Percentiles rank a stretch among this genome's conserved stretches.
phyloP scores from a whole-genome alignment of 768 basidiomycete genomes.

The Trametes maxima region DNA sequence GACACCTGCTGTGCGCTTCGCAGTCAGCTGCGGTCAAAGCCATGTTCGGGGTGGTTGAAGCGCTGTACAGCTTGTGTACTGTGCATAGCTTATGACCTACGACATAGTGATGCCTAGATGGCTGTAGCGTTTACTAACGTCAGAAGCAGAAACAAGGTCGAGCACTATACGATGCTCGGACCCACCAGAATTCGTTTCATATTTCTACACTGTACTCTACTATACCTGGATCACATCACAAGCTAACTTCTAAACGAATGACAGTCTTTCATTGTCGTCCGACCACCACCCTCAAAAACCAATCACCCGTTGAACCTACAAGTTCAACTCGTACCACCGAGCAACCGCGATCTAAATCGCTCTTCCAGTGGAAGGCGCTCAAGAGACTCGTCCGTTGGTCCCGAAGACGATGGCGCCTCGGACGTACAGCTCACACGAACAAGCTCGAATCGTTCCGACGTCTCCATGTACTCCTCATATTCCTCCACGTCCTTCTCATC shows the following conservation, averaged over 20 bases:
- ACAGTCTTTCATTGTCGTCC: slow-evolving; percentile 90
- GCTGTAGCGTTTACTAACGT: no score
- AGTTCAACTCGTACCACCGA: slow-evolving; percentile 85
- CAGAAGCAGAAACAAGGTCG: no score
- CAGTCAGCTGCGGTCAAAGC: background rate
- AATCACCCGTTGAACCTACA: slow-evolving; percentile 90
- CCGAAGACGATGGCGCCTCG: slow-evolving; percentile 27
- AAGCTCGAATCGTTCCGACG: slow-evolving; percentile 55
- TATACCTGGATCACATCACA: no score
- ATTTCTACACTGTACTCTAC: no score
- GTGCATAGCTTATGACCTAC: background rate
- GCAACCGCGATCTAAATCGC: slow-evolving; percentile 42
- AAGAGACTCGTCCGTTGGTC: slow-evolving; percentile 42
- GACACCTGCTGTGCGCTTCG: background rate
- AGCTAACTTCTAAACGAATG: no score
- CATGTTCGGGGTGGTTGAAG: background rate
- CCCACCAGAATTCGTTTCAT: no score
- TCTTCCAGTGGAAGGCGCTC: slow-evolving; percentile 45
- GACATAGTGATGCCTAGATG: no score
- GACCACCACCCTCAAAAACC: slow-evolving; percentile 83
- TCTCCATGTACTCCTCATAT: slow-evolving; percentile 46
- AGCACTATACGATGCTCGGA: no score
- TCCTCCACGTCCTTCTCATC: slow-evolving; percentile 48
- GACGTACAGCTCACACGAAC: slow-evolving; percentile 42
- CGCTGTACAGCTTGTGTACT: background rate